These are phyloP conservation scores for Calonectria naviculata DNA, from an alignment of 2,329 filamentous ascomycete species.

Conservation along the genomic window DNA sequence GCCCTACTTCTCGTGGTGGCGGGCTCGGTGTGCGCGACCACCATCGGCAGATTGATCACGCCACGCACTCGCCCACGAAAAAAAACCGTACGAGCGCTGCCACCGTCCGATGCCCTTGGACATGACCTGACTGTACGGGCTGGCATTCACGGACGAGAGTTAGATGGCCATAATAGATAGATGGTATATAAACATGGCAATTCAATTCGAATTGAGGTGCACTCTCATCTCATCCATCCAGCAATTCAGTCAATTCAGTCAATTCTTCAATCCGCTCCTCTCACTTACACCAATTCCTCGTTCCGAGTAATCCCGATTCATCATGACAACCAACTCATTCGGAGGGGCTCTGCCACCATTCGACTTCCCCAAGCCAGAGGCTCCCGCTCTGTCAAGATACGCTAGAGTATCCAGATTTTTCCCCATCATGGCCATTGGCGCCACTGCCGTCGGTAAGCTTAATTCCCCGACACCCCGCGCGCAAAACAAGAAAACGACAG, in stretches of 20 bases:
- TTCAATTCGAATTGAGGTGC: not conserved
- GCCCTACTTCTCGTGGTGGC: not conserved
- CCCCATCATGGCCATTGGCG: slow-evolving; percentile 1
- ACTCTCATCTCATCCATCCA: not conserved
- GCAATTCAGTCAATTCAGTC: not conserved
- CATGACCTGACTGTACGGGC: not conserved
- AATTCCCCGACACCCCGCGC: not conserved
- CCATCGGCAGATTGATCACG: slow-evolving; percentile 10
- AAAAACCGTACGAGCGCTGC: slow-evolving; percentile 14
- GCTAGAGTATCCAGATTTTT: slow-evolving; percentile 2
- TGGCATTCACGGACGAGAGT: not conserved
- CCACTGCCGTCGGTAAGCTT: slow-evolving; percentile 6
- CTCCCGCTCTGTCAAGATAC: slow-evolving; percentile 1
- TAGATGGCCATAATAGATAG: not conserved
- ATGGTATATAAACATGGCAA: slow-evolving; percentile 16
- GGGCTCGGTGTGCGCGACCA: not conserved
- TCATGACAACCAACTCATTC: slow-evolving; percentile 15
- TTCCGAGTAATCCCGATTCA: not conserved
- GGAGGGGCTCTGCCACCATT: slow-evolving; percentile 12
- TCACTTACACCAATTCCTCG: not conserved
- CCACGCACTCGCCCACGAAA: slow-evolving; percentile 2
- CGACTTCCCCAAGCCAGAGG: slow-evolving; percentile 11
- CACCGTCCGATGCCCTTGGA: not conserved
- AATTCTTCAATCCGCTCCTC: not conserved
- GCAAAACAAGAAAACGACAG: not conserved